A percentile compares a stretch with the other conserved stretches of the same genome.
These are phyloP conservation scores for Ballota nigra DNA, from an alignment of 257 asterid genomes.

Conservation along the genomic window DNA sequence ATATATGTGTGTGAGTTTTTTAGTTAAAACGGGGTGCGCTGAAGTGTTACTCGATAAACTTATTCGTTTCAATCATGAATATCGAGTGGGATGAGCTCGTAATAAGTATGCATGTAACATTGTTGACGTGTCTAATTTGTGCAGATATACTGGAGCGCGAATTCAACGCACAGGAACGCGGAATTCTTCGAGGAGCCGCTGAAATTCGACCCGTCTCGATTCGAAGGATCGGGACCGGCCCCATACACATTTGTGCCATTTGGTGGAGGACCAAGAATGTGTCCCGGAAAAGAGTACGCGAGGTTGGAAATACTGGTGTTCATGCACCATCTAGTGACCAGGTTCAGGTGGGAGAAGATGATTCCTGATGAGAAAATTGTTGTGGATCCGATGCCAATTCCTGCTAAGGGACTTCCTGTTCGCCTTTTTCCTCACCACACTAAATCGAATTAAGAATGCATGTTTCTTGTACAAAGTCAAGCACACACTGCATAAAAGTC, in stretches of 20 bases:
- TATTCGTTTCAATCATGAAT: too few species aligned
- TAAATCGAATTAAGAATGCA: background rate
- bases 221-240: constrained; percentile 35
- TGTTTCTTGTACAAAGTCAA: background rate
- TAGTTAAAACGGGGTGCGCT: too few species aligned
- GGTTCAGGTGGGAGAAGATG: constrained; percentile 25
- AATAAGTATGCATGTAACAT: too few species aligned
- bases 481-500: background rate
- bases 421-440: constrained; percentile 23
- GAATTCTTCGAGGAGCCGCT: constrained; percentile 27
- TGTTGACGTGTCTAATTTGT: background rate
- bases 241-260: constrained; percentile 38
- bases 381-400: constrained; percentile 36
- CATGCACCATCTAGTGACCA: constrained; percentile 35
- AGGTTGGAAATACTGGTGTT: constrained; percentile 32
- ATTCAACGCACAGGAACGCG: constrained; percentile 25
- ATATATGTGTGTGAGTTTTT: too few species aligned
- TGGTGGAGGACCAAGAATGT: constrained; percentile 38
- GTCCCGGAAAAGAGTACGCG: constrained; percentile 35
- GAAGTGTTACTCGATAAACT: too few species aligned
- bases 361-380: constrained; percentile 34
- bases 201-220: constrained; percentile 30
- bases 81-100: too few species aligned
- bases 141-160: constrained; percentile 32
- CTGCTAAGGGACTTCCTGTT: constrained; percentile 33